These are phyloP conservation scores for Neurospora tetrasperma DNA, from an alignment of 495 filamentous ascomycete species.

Conservation along the genomic window DNA sequence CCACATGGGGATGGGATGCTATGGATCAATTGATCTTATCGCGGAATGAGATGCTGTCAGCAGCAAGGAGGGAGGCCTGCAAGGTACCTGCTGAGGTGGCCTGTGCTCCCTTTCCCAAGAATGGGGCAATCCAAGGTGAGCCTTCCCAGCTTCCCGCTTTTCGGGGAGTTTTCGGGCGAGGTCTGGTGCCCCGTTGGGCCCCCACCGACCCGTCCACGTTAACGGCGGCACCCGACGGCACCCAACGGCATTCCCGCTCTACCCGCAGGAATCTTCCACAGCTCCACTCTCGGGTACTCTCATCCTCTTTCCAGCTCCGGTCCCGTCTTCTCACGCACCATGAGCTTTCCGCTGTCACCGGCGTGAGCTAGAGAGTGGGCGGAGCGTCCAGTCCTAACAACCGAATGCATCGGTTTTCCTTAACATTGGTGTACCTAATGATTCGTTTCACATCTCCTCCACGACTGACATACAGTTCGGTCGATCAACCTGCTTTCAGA, in stretches of 20 bases:
- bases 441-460: neutral
- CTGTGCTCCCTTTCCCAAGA: neutral
- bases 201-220: neutral
- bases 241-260: neutral
- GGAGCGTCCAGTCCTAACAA: neutral
- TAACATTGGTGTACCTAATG: neutral
- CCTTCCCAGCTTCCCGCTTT: neutral
- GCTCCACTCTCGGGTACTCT: neutral
- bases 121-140: neutral
- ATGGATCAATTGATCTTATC: conserved; percentile 1
- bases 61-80: neutral
- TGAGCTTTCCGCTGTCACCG: neutral
- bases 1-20: neutral
- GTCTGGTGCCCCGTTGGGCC: neutral
- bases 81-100: neutral
- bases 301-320: neutral
- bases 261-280: neutral
- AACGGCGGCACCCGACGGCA: neutral
- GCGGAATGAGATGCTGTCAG: neutral
- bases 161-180: neutral
- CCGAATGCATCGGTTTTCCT: neutral
- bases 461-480: neutral
- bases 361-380: neutral
- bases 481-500: neutral
- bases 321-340: neutral